Evolutionary conservation across 768 basidiomycete genomes (phyloP).

Genomic region (Suillus paluster): DNA sequence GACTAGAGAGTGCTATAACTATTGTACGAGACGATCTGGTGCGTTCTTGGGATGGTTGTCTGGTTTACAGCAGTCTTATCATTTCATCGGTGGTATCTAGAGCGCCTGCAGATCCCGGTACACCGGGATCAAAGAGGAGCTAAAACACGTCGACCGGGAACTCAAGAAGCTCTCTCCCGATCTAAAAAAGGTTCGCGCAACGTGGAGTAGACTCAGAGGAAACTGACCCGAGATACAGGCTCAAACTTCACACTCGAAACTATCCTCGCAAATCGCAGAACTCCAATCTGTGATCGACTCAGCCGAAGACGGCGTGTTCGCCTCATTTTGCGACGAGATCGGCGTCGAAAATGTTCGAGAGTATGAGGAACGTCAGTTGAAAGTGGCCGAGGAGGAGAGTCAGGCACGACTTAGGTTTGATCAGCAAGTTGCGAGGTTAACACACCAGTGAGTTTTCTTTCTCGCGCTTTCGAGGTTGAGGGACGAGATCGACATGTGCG

Average conservation of each 20-base stretch:
- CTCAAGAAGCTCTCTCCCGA: constrained; percentile 70
- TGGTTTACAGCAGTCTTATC: neutral
- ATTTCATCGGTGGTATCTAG: constrained; percentile 40
- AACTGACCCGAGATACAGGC: constrained; percentile 43
- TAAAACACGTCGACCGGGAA: constrained; percentile 79
- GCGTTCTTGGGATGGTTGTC: constrained; percentile 24
- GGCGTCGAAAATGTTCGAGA: constrained; percentile 83
- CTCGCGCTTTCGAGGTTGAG: neutral
- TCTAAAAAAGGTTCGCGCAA: constrained; percentile 61
- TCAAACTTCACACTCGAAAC: constrained; percentile 51
- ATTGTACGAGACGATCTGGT: constrained; percentile 87
- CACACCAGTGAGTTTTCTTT: constrained; percentile 69
- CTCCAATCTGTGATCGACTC: constrained; percentile 64
- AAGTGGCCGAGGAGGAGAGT: constrained; percentile 86
- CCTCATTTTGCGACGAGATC: constrained; percentile 78
- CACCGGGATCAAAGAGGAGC: constrained; percentile 80
- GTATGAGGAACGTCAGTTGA: constrained; percentile 91
- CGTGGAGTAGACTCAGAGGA: neutral
- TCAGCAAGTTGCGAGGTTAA: constrained; percentile 83
- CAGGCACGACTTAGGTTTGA: constrained; percentile 83
- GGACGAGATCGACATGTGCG: neutral
- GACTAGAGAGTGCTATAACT: constrained; percentile 77
- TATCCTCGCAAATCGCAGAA: constrained; percentile 59
- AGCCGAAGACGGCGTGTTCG: constrained; percentile 84
- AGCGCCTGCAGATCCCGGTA: constrained; percentile 76